Evolutionary conservation across 768 basidiomycete genomes (phyloP).

Genomic region (Tricholomella constricta): DNA sequence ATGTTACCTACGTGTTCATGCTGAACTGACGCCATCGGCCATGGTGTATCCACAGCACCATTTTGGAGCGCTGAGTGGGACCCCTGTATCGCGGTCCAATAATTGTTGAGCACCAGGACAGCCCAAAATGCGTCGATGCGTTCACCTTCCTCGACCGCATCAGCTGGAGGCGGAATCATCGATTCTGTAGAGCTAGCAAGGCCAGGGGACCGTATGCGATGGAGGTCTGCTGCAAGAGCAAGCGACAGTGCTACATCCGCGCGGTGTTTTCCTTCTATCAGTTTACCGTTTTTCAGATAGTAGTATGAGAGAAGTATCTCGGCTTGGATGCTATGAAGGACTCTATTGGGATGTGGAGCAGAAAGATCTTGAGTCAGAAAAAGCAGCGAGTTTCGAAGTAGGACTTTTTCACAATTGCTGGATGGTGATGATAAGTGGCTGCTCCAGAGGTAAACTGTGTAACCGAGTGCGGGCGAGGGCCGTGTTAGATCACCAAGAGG

Average conservation of each 20-base stretch:
- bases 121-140: conserved; percentile 23
- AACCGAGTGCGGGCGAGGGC: conserved; percentile 50
- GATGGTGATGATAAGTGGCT: conserved; percentile 38
- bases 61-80: conserved; percentile 4
- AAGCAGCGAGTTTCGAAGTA: background rate
- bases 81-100: conserved; percentile 17
- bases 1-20: conserved; percentile 4
- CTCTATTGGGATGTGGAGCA: background rate
- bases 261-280: conserved; percentile 19
- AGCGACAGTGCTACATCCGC: conserved; percentile 17
- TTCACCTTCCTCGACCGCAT: conserved; percentile 18
- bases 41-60: conserved; percentile 10
- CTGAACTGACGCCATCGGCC: conserved; percentile 10
- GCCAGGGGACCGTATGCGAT: conserved; percentile 12
- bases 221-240: conserved; percentile 16
- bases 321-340: conserved; percentile 36
- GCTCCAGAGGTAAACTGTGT: conserved; percentile 51
- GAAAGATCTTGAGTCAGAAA: conserved; percentile 9
- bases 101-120: conserved; percentile 17
- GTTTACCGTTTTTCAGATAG: conserved; percentile 18
- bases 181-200: too few species aligned
- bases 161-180: conserved; percentile 8
- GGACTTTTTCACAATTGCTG: background rate
- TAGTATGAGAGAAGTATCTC: conserved; percentile 48
- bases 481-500: conserved; percentile 45